Evolutionary conservation across 2,329 filamentous ascomycete genomes (phyloP).

Genomic region (Westerdykella aurantiaca): DNA sequence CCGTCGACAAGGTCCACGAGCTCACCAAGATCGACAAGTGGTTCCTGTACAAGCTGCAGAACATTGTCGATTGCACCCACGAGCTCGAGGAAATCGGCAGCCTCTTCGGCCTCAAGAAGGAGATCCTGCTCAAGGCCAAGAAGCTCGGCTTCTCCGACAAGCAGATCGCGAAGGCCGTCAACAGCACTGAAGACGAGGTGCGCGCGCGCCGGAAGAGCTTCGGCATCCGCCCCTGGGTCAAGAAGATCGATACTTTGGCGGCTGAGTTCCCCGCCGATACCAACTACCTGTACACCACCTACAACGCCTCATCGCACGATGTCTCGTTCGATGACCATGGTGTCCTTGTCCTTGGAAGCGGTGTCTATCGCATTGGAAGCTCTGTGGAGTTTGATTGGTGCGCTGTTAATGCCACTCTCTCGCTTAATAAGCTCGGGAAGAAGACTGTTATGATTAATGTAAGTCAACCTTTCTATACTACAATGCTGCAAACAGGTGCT

Average conservation of each 20-base stretch:
- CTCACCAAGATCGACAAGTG: slow-evolving; percentile 98
- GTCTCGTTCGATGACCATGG: slow-evolving; percentile 91
- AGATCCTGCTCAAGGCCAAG: slow-evolving; percentile 85
- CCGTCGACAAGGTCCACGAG: slow-evolving; percentile 85
- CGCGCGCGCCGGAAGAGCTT: slow-evolving; percentile 78
- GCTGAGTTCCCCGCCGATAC: slow-evolving; percentile 94
- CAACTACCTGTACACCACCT: slow-evolving; percentile 86
- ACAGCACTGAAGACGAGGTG: slow-evolving; percentile 82
- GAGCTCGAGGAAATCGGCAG: slow-evolving; percentile 80
- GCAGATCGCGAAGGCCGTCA: slow-evolving; percentile 84
- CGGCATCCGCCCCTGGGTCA: slow-evolving; percentile 90
- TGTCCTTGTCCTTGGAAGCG: slow-evolving; percentile 81
- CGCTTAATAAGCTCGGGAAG: slow-evolving; percentile 78
- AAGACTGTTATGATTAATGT: slow-evolving; percentile 97
- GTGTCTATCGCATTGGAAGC: slow-evolving; percentile 95
- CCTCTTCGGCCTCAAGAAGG: slow-evolving; percentile 78
- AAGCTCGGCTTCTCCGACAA: slow-evolving; percentile 96
- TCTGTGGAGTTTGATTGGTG: slow-evolving; percentile 99
- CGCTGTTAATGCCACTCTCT: slow-evolving; percentile 81
- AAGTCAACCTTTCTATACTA: slow-evolving; percentile 31
- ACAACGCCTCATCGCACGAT: slow-evolving; percentile 92
- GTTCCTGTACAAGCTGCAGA: slow-evolving; percentile 98
- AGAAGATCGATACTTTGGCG: slow-evolving; percentile 96
- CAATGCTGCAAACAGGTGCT: too few relatives aligned
- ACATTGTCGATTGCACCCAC: slow-evolving; percentile 85